Percentiles rank a stretch among this genome's conserved stretches.
phyloP scores from a whole-genome alignment of 768 basidiomycete species.

The Fibroporia radiculosa region DNA sequence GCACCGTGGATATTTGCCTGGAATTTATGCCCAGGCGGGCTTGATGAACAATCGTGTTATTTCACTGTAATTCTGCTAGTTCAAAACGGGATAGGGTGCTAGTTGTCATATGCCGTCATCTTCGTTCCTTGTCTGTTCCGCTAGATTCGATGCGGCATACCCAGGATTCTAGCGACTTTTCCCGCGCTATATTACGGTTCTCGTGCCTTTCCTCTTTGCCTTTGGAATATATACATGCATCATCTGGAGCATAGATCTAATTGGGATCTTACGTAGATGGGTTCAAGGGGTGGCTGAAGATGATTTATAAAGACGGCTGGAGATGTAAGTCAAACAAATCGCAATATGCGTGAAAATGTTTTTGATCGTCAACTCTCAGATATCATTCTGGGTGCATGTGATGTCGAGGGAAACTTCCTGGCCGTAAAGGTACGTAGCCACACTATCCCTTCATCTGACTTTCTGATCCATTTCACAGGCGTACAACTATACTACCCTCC shows the following conservation, averaged over 20 bases:
- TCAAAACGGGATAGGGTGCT: too few relatives aligned
- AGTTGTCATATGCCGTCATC: too few relatives aligned
- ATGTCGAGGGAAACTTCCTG: slow-evolving; percentile 84
- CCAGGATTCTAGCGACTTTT: too few relatives aligned
- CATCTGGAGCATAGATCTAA: background rate
- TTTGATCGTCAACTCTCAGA: slow-evolving; percentile 38
- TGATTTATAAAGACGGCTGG: slow-evolving; percentile 75
- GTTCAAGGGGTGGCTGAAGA: slow-evolving; percentile 73
- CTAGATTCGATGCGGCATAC: too few relatives aligned
- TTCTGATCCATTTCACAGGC: slow-evolving; percentile 34
- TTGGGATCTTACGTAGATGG: slow-evolving; percentile 46
- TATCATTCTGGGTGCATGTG: slow-evolving; percentile 67
- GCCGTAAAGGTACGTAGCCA: slow-evolving; percentile 54
- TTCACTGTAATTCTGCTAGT: too few relatives aligned
- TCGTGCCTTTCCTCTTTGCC: too few relatives aligned
- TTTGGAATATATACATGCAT: too few relatives aligned
- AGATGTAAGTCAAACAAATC: slow-evolving; percentile 49
- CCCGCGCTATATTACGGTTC: too few relatives aligned
- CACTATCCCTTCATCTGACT: background rate
- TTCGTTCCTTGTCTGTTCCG: too few relatives aligned
- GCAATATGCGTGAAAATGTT: background rate
- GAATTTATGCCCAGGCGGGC: too few relatives aligned
- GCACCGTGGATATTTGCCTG: too few relatives aligned
- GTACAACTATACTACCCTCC: slow-evolving; percentile 77
- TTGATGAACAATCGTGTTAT: too few relatives aligned